Base-by-base conservation (phyloP, 768 basidiomycete species). In the Tylopilus plumbeoviolaceoides region DNA sequence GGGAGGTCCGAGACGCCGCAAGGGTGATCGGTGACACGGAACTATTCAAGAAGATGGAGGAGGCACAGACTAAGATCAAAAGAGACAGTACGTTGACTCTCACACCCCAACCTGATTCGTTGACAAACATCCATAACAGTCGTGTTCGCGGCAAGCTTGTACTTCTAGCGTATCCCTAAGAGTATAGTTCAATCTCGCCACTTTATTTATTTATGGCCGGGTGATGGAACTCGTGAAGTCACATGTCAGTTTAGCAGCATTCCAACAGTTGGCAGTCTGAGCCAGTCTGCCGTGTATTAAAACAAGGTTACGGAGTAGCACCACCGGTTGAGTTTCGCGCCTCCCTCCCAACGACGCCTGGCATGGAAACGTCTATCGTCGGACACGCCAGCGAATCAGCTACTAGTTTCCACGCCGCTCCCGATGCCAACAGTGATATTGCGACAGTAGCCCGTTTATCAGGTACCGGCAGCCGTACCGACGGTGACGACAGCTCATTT, bases 31-130 rank as follows among this genome's bases (percentile, higher is more conserved):
- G 97, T 3, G 97, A 98, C 69, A 87, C 88, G 21, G 93, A 91
- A 46, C 71, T 99, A 38, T 97, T 98, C 79, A 89, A 89, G 71
- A 98, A 98, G 69, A 97, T 98, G 94, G 95, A 98, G 63, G 91
- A 93, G 61, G 85, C 90, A 0, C 95, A 98, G 64, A 80, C 83
- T 38, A 88, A 87, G 70, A 98, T 99, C 60, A 95, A 95, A 70
- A 76, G 97, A 69, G 97, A 98, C 68, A 95, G 93, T 94, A 70
- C 78, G 93, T 83, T 30, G 15, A 17, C 4, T 59, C 39, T 12
- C 46, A 36, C 58, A 15, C 28, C 36, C 15, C 44, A 7, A 30
- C 21, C 21, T 25, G 5, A 52, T 25, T 30, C 14, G 25, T 53
- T 58, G 47, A 60, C 55, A 49, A 27, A 51, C 38, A 18, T 51